A percentile compares a stretch with the other conserved stretches of the same genome.
These are phyloP conservation scores for Discostella pseudostelligera DNA, from an alignment of 108 stramenopile genomes.

Conservation along the genomic window DNA sequence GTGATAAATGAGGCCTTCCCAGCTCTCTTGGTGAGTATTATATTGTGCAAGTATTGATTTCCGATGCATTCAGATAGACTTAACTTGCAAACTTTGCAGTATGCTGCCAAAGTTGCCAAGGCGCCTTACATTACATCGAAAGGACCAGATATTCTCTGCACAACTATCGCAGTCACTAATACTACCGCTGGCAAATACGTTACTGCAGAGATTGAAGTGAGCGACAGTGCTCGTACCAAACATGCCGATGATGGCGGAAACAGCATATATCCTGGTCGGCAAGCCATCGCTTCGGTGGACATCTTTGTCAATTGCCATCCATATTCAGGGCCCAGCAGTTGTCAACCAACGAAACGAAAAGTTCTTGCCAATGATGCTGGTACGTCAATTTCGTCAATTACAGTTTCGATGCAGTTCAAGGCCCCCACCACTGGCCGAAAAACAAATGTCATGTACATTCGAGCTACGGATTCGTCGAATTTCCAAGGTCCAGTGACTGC, in stretches of 20 bases:
- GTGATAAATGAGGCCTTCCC: constrained; percentile 5
- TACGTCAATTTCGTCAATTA: background rate
- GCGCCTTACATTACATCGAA: background rate
- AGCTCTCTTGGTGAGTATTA: constrained; percentile 4
- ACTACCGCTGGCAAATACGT: background rate
- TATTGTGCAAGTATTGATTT: too few relatives aligned
- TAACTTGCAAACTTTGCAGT: too few relatives aligned
- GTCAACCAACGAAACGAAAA: background rate
- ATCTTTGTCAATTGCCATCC: constrained; percentile 12
- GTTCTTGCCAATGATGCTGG: background rate
- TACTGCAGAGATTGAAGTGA: background rate
- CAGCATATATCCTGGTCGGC: constrained; percentile 2
- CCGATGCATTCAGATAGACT: too few relatives aligned
- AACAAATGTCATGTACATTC: constrained; percentile 3
- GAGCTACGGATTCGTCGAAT: background rate
- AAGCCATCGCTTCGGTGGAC: constrained; percentile 2
- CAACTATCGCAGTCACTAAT: background rate
- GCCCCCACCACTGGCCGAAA: background rate
- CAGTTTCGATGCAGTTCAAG: background rate
- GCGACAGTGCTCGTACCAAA: constrained; percentile 6
- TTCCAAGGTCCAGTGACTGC: constrained; percentile 1
- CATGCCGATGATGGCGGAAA: constrained; percentile 3
- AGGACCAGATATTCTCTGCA: constrained; percentile 9
- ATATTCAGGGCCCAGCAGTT: constrained; percentile 1
- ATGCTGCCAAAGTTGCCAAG: constrained; percentile 17